These are phyloP conservation scores for Marasmius oreades DNA, from an alignment of 1,284 basidiomycete species.

Conservation along the genomic window DNA sequence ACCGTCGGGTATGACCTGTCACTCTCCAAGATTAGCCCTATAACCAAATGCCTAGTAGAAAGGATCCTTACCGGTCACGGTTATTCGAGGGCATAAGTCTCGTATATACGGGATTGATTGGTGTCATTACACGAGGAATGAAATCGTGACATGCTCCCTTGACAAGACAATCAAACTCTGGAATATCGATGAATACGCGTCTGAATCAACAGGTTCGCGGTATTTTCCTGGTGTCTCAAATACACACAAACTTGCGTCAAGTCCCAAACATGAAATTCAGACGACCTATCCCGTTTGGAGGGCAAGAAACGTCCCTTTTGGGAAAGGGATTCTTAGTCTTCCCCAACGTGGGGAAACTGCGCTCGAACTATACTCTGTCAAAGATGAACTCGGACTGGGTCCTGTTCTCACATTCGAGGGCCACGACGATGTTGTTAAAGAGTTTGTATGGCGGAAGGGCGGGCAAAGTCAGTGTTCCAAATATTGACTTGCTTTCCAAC, in stretches of 20 bases:
- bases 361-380: constrained; percentile 79
- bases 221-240: not conserved
- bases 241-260: constrained; percentile 13
- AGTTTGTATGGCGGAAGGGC: constrained; percentile 92
- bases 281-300: constrained; percentile 94
- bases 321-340: constrained; percentile 83
- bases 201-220: not conserved
- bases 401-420: constrained; percentile 84
- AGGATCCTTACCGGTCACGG: constrained; percentile 80
- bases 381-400: constrained; percentile 17
- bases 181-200: constrained; percentile 43
- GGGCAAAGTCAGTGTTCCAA: constrained; percentile 40
- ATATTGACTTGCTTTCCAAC: not conserved
- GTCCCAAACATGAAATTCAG: constrained; percentile 58
- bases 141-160: constrained; percentile 88
- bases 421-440: constrained; percentile 92
- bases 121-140: constrained; percentile 71
- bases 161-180: constrained; percentile 92
- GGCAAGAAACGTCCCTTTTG: constrained; percentile 91
- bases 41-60: constrained; percentile 48
- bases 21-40: not conserved
- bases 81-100: constrained; percentile 76
- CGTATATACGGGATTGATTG: constrained; percentile 97
- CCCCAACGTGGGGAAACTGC: constrained; percentile 87
- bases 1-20: constrained; percentile 58